Percentiles rank a stretch among this genome's conserved stretches.
Evolutionary conservation across 2,329 filamentous ascomycete species (phyloP).

Genomic region (Penicillium occitanis): DNA sequence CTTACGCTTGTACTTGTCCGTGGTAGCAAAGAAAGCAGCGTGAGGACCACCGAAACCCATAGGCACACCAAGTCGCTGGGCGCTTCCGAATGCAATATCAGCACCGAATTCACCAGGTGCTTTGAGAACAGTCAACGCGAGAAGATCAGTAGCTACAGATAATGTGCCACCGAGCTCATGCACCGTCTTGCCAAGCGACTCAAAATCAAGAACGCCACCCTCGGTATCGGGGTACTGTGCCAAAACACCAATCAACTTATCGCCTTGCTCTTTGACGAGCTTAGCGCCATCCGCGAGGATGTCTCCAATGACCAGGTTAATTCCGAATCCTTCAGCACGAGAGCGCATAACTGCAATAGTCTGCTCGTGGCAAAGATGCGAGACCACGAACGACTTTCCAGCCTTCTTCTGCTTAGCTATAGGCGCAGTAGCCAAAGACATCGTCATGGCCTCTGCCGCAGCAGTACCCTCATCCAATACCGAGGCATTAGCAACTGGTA

Average conservation of each 20-base stretch:
- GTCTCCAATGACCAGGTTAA: constrained; percentile 72
- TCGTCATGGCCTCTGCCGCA: constrained; percentile 92
- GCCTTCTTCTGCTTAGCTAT: constrained; percentile 68
- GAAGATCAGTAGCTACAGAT: constrained; percentile 83
- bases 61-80: constrained; percentile 88
- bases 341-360: constrained; percentile 81
- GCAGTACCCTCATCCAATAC: constrained; percentile 89
- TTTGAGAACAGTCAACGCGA: constrained; percentile 82
- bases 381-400: constrained; percentile 82
- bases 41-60: constrained; percentile 94
- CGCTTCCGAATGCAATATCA: constrained; percentile 90
- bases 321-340: constrained; percentile 86
- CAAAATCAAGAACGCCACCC: constrained; percentile 75
- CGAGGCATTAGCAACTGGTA: constrained; percentile 87
- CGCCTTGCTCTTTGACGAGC: constrained; percentile 69
- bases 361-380: constrained; percentile 77
- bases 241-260: constrained; percentile 82
- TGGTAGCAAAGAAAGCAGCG: constrained; percentile 91
- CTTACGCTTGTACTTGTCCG: constrained; percentile 89
- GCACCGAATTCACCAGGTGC: constrained; percentile 93
- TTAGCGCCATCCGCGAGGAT: constrained; percentile 65
- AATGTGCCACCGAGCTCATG: constrained; percentile 77
- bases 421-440: constrained; percentile 77
- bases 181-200: constrained; percentile 69
- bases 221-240: constrained; percentile 94